Conservation (phyloP, 352 stramenopile genomes). For the Pythium coloratum region DNA sequence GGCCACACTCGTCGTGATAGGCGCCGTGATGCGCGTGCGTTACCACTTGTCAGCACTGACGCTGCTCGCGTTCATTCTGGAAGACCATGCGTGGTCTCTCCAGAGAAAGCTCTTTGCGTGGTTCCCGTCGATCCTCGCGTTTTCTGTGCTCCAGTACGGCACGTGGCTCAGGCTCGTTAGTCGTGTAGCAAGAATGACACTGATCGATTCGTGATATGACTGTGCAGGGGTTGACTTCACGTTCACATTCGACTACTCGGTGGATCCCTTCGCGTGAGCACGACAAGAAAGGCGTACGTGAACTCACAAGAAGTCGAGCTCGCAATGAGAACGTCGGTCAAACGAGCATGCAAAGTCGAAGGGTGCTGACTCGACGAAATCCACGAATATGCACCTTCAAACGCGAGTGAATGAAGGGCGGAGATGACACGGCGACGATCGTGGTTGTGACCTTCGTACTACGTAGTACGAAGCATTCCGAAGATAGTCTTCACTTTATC, state of each 20-base stretch:
- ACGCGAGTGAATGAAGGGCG: too few species aligned
- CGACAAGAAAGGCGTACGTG: too few species aligned
- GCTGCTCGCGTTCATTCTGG: conserved; percentile 19
- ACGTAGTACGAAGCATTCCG: too few species aligned
- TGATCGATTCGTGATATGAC: neutral
- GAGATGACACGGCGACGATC: too few species aligned
- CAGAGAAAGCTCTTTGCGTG: conserved; percentile 18
- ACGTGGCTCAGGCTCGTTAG: neutral
- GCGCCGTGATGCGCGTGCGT: conserved; percentile 1
- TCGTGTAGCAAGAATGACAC: neutral
- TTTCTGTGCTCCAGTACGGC: conserved; percentile 21
- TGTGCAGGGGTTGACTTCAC: conserved; percentile 7
- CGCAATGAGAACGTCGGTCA: too few species aligned
- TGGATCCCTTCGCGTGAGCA: too few species aligned
- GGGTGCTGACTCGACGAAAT: too few species aligned
- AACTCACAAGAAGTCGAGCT: too few species aligned
- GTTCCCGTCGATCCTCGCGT: conserved; percentile 16
- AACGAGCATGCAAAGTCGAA: too few species aligned
- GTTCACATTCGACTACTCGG: conserved; percentile 4
- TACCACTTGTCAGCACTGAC: conserved; percentile 3
- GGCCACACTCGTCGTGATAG: conserved; percentile 2
- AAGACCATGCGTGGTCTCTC: conserved; percentile 12
- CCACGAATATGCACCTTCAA: too few species aligned
- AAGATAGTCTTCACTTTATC: too few species aligned
- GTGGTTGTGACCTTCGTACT: too few species aligned